A percentile compares a stretch with the other conserved stretches of the same genome.
These are phyloP conservation scores for Canna indica DNA, from an alignment of 176 grass and related monocot species.

Conservation along the genomic window DNA sequence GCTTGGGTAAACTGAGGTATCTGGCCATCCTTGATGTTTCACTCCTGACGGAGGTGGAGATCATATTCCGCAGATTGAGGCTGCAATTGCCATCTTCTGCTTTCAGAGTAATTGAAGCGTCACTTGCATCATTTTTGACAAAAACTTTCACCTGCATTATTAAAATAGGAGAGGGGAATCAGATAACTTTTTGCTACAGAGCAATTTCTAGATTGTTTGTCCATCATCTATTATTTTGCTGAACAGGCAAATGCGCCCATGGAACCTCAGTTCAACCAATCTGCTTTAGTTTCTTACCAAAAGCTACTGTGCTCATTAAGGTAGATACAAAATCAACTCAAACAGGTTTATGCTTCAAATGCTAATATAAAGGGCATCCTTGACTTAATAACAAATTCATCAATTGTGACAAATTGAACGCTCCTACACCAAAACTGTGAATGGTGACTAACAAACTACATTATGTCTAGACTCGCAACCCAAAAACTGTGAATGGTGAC, in stretches of 20 bases:
- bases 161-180: neutral
- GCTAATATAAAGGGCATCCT: no score
- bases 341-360: no score
- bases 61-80: conserved; percentile 31
- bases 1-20: conserved; percentile 18
- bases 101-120: conserved; percentile 43
- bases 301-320: neutral
- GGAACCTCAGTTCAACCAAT: no score
- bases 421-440: no score
- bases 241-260: neutral
- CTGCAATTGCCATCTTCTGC: conserved; percentile 39
- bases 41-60: neutral
- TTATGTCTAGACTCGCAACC: no score
- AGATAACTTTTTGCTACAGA: neutral
- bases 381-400: no score
- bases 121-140: conserved; percentile 22
- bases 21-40: conserved; percentile 10
- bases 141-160: conserved; percentile 60
- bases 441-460: no score
- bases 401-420: no score
- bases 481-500: neutral
- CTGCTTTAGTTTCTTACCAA: neutral
- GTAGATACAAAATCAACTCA: neutral
- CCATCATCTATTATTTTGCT: neutral
- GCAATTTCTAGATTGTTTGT: neutral